Base-by-base conservation (phyloP, 2,329 filamentous ascomycete species). In the Rhytidhysteron rufulum region DNA sequence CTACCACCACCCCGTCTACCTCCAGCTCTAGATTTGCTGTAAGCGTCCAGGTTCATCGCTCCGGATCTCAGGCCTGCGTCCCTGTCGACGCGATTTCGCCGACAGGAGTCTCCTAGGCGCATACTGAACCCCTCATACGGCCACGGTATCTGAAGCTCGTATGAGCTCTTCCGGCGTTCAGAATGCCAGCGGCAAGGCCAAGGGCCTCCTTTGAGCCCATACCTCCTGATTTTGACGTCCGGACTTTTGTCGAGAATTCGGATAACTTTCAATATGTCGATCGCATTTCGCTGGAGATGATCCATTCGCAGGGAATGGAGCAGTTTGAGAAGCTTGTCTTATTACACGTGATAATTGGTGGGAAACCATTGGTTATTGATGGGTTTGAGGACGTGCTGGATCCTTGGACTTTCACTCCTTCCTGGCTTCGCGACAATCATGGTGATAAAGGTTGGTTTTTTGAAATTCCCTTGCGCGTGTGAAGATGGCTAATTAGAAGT, bases 161-260 rank as follows among this genome's bases (percentile, higher is more conserved):
- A 56, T 54, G 48, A 33, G 40, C 44, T 39, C 21, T 3, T 9
- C 22, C 30, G 17, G 6, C 18, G n/a, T 6, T 31, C 24, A 48
- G 57, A 20, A 95, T 95, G 89, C 85, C 87, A 40, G 76, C 85
- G 11, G 73, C 84, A 43, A 82, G 90, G 54, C 88, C 88, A 1
- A 84, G 88, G 58, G 88, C 89, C 13, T 88, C 89, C 37, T 97
- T 97, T 65, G 88, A 95, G 63, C 90, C 91, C 1, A 86, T 97
- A 34, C 80, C 89, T 0, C 90, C 90, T 0, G 81, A 91, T 57
- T 80, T 97, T 42, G 85, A 97, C 59, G 73, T 97, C 13, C 71
- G 80, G 29, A 69, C 71, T 1, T 73, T 97, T 2, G 87, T 97
- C 13, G 83, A 93, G 42, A 76, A 77, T 7, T 86, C 85, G 0